Conservation (phyloP, 345 rosid species). For the Rhodomyrtus tomentosa region DNA sequence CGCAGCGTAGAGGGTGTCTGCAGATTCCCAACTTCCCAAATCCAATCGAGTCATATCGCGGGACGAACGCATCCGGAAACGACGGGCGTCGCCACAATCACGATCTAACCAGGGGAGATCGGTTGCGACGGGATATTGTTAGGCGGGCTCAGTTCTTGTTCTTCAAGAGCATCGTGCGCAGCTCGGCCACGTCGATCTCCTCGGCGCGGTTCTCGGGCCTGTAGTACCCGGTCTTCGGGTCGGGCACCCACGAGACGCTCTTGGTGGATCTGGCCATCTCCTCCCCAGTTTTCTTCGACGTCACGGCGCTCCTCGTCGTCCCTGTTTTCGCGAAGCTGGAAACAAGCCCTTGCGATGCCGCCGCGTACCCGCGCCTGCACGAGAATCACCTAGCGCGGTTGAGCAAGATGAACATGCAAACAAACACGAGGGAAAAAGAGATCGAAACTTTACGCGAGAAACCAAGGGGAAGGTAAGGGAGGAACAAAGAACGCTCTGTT, state of each 20-base stretch:
- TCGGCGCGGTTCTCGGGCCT: conserved; percentile 55
- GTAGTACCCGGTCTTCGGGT: conserved; percentile 79
- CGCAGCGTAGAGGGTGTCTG: neutral
- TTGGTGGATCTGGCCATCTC: conserved; percentile 26
- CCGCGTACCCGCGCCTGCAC: conserved; percentile 26
- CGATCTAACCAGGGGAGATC: neutral
- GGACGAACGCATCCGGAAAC: neutral
- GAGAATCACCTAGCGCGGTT: neutral
- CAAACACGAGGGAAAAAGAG: neutral
- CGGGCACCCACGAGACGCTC: conserved; percentile 70
- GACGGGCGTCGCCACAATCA: neutral
- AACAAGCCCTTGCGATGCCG: conserved; percentile 11
- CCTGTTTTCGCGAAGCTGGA: conserved; percentile 13
- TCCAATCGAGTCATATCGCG: neutral
- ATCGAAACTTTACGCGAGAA: neutral
- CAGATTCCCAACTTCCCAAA: neutral
- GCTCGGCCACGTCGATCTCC: conserved; percentile 61
- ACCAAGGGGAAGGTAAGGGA: neutral
- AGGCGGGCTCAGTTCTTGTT: conserved; percentile 22
- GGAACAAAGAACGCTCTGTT: neutral
- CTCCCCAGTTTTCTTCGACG: conserved; percentile 37
- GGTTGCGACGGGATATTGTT: too few species aligned
- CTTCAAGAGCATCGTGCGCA: conserved; percentile 57
- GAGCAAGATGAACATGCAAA: neutral
- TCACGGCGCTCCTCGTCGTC: conserved; percentile 7